Percentiles rank a stretch among this genome's conserved stretches.
Evolutionary conservation across 2,329 filamentous ascomycete species (phyloP).

Genomic region (Septoria petroselini): DNA sequence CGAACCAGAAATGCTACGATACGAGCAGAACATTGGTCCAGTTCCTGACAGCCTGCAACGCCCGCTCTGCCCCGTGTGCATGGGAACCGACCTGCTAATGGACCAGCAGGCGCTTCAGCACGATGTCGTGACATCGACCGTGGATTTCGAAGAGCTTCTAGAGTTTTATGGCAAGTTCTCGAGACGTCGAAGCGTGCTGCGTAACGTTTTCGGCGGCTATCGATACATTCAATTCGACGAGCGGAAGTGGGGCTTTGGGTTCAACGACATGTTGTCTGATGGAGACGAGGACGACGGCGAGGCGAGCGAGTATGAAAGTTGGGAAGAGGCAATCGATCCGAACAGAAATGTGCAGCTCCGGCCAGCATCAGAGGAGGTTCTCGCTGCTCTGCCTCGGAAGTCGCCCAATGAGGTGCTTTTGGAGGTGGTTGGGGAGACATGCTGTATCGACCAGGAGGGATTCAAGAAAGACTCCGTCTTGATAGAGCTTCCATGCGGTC

Average conservation of each 20-base stretch:
- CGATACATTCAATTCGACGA: slow-evolving; percentile 32
- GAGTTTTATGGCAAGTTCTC: slow-evolving; percentile 15
- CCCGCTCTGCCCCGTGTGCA: slow-evolving; percentile 32
- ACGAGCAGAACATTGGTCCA: slow-evolving; percentile 10
- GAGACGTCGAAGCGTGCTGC: not conserved
- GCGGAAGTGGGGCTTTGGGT: slow-evolving; percentile 30
- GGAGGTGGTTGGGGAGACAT: no score
- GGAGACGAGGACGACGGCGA: slow-evolving; percentile 8
- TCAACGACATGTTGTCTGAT: slow-evolving; percentile 28
- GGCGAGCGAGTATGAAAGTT: slow-evolving; percentile 25
- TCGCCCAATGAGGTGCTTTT: slow-evolving; percentile 14
- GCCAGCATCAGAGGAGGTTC: slow-evolving; percentile 23
- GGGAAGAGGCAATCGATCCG: slow-evolving; percentile 30
- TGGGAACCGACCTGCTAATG: slow-evolving; percentile 26
- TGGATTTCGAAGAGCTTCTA: slow-evolving; percentile 17
- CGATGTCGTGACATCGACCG: slow-evolving; percentile 8
- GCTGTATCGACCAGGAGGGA: slow-evolving; percentile 10
- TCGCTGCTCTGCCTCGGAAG: slow-evolving; percentile 25
- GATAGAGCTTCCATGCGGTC: slow-evolving; percentile 27
- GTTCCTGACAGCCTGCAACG: slow-evolving; percentile 15
- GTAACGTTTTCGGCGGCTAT: slow-evolving; percentile 13
- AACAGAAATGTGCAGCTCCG: slow-evolving; percentile 16
- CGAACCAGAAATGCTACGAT: slow-evolving; percentile 14
- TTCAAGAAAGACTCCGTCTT: slow-evolving; percentile 20
- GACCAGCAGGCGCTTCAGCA: slow-evolving; percentile 29